phyloP scores from a whole-genome alignment of 106 monocot species.

The Ottelia alismoides region DNA sequence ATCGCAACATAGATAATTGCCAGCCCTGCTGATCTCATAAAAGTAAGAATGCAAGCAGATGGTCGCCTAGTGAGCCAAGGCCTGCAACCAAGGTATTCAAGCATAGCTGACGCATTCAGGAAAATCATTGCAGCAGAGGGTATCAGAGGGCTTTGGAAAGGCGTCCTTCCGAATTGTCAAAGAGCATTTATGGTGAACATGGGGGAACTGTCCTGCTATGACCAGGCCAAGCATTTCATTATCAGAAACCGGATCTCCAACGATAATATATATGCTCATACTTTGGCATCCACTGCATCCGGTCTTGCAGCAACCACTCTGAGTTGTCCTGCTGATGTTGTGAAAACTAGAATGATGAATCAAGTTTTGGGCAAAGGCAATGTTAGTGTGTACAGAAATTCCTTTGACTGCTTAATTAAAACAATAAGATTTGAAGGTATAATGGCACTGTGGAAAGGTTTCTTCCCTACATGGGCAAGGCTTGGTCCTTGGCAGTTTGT shows the following conservation, averaged over 20 bases:
- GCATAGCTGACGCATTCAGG: constrained; percentile 43
- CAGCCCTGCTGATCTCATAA: constrained; percentile 84
- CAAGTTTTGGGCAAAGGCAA: constrained; percentile 20
- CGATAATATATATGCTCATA: constrained; percentile 62
- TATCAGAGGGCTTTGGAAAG: constrained; percentile 63
- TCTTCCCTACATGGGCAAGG: constrained; percentile 89
- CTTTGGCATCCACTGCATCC: constrained; percentile 68
- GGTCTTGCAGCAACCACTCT: constrained; percentile 66
- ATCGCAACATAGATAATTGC: constrained; percentile 36
- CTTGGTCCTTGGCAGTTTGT: constrained; percentile 95
- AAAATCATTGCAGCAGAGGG: constrained; percentile 60
- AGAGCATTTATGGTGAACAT: constrained; percentile 93
- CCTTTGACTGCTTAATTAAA: constrained; percentile 65
- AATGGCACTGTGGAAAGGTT: constrained; percentile 79
- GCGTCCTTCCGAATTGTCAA: constrained; percentile 68
- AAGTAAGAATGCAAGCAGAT: constrained; percentile 94
- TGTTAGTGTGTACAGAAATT: constrained; percentile 27
- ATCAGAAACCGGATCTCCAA: constrained; percentile 33
- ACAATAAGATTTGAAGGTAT: constrained; percentile 62
- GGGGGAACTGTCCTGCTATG: constrained; percentile 92
- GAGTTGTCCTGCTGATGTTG: constrained; percentile 87
- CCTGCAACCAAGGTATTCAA: constrained; percentile 37
- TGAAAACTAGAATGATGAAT: constrained; percentile 92
- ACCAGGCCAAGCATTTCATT: constrained; percentile 68
- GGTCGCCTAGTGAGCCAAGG: constrained; percentile 28